Percentiles rank a stretch among this genome's conserved stretches.
These are phyloP conservation scores for Avena sativa DNA, from an alignment of 176 grass and related monocot genomes.

Conservation along the genomic window DNA sequence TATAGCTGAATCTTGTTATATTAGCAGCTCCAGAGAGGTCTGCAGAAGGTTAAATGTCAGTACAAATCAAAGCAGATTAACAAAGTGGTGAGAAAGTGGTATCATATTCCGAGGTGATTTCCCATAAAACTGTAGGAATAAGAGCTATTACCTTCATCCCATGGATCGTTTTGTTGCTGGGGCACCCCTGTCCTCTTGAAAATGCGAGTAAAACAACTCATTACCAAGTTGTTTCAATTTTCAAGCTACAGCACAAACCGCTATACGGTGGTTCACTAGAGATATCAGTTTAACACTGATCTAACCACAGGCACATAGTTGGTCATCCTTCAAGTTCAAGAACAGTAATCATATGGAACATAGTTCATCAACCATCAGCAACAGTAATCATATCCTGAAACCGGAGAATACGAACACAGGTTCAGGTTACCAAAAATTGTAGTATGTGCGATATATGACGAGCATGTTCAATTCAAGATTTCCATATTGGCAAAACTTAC, in stretches of 20 bases:
- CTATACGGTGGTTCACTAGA: constrained; percentile 28
- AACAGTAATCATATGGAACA: constrained; percentile 33
- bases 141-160: constrained; percentile 44
- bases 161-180: constrained; percentile 17
- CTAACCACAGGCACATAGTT: background rate
- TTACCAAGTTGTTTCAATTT: constrained; percentile 36
- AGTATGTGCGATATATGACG: background rate
- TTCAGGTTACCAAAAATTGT: constrained; percentile 9
- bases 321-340: constrained; percentile 1
- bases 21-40: constrained; percentile 54
- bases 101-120: constrained; percentile 4
- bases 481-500: background rate
- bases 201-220: constrained; percentile 71
- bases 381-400: constrained; percentile 31
- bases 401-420: constrained; percentile 1
- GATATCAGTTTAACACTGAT: constrained; percentile 29
- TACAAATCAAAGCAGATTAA: constrained; percentile 20
- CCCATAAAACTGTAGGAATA: background rate
- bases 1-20: constrained; percentile 64
- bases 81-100: background rate
- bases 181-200: constrained; percentile 47
- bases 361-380: constrained; percentile 23
- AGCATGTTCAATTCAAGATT: constrained; percentile 15
- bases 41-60: constrained; percentile 37
- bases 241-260: background rate